Conservation (phyloP, 2,329 filamentous ascomycete genomes). For the Penicillium sp. region DNA sequence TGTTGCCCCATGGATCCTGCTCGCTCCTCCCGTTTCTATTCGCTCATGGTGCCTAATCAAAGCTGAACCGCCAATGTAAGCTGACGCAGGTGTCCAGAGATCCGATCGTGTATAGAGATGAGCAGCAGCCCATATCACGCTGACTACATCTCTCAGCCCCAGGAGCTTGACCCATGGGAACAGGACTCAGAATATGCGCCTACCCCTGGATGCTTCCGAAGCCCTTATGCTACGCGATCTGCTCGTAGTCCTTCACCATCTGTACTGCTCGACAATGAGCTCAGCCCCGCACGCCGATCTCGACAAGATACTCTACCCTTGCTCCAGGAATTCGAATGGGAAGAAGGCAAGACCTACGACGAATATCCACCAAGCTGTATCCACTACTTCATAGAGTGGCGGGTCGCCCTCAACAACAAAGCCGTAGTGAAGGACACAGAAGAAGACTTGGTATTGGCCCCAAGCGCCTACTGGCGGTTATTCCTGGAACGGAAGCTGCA, state of each 20-base stretch:
- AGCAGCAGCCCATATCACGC: constrained; percentile 4
- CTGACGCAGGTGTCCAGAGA: constrained; percentile 11
- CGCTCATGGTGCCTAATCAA: constrained; percentile 3
- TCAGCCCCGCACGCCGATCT: not conserved
- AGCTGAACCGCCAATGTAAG: constrained; percentile 4
- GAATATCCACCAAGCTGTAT: constrained; percentile 6
- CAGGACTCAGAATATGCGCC: not conserved
- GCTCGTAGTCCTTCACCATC: constrained; percentile 8
- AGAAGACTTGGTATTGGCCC: constrained; percentile 17
- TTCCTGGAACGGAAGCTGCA: constrained; percentile 14
- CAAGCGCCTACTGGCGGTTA: constrained; percentile 11
- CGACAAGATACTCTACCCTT: constrained; percentile 5
- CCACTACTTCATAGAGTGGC: constrained; percentile 17
- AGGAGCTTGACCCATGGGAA: constrained; percentile 8
- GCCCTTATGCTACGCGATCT: constrained; percentile 3
- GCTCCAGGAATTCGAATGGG: constrained; percentile 6
- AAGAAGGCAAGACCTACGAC: constrained; percentile 12
- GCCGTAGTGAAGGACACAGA: constrained; percentile 15
- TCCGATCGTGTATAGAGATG: constrained; percentile 5
- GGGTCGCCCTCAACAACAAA: constrained; percentile 14
- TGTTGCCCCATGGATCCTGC: constrained; percentile 5
- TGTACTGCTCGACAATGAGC: constrained; percentile 3
- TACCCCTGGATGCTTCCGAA: not conserved
- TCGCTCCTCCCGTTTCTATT: constrained; percentile 3
- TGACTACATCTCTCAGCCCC: constrained; percentile 3